Evolutionary conservation across 2,329 filamentous ascomycete genomes (phyloP).

Genomic region (Pseudocercospora fijiensis): DNA sequence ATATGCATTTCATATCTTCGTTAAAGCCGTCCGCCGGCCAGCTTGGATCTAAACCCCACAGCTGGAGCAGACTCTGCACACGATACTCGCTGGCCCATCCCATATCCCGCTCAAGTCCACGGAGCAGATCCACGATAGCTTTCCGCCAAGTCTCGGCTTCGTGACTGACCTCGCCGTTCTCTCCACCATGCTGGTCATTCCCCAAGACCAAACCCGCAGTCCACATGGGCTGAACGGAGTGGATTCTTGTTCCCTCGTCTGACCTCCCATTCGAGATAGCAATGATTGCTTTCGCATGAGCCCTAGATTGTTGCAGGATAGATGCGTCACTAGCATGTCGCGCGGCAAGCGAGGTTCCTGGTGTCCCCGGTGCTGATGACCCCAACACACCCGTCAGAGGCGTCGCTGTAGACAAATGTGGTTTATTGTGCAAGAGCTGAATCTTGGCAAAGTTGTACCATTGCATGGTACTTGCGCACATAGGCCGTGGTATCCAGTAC

Average conservation of each 20-base stretch:
- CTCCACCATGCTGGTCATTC: slow-evolving; percentile 36
- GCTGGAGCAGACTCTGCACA: slow-evolving; percentile 53
- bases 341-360: slow-evolving; percentile 50
- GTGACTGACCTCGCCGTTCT: slow-evolving; percentile 22
- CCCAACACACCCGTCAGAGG: neutral
- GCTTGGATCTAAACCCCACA: slow-evolving; percentile 40
- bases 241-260: slow-evolving; percentile 57
- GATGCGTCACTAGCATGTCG: slow-evolving; percentile 57
- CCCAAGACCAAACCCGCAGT: slow-evolving; percentile 62
- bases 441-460: slow-evolving; percentile 65
- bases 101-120: slow-evolving; percentile 61
- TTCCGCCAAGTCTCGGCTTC: slow-evolving; percentile 50
- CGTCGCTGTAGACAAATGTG: slow-evolving; percentile 51
- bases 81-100: slow-evolving; percentile 65
- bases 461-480: slow-evolving; percentile 67
- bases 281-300: slow-evolving; percentile 62
- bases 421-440: slow-evolving; percentile 60
- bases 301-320: slow-evolving; percentile 56
- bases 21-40: slow-evolving; percentile 19
- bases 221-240: slow-evolving; percentile 59
- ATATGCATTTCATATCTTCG: neutral
- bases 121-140: slow-evolving; percentile 56
- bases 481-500: slow-evolving; percentile 62
- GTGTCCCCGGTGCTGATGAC: slow-evolving; percentile 12
- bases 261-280: slow-evolving; percentile 59